These are phyloP conservation scores for Lachnellula hyalina DNA, from an alignment of 2,329 filamentous ascomycete species.

Conservation along the genomic window DNA sequence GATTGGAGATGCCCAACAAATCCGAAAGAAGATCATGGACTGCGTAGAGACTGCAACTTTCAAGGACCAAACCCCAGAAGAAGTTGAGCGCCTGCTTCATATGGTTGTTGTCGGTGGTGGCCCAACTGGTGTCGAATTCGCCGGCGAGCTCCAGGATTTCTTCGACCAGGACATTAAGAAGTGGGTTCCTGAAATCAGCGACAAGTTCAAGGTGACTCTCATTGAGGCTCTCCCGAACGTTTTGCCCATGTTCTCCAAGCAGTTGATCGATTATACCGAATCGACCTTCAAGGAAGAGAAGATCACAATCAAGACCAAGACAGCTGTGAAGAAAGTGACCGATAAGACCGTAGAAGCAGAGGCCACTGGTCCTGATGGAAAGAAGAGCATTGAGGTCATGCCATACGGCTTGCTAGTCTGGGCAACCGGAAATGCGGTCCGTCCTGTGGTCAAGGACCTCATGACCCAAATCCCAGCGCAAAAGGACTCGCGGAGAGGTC, in stretches of 20 bases:
- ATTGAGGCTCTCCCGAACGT: conserved; percentile 97
- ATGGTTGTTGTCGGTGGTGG: conserved; percentile 96
- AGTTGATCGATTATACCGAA: conserved; percentile 98
- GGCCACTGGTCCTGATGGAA: conserved; percentile 72
- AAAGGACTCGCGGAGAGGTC: conserved; percentile 87
- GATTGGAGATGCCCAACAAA: conserved; percentile 90
- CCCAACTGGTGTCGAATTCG: conserved; percentile 96
- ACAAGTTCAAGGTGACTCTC: conserved; percentile 94
- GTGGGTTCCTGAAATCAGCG: conserved; percentile 91
- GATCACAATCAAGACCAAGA: conserved; percentile 96
- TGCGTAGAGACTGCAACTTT: conserved; percentile 97
- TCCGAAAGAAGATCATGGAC: conserved; percentile 99
- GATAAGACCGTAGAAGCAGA: conserved; percentile 91
- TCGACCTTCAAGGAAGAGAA: conserved; percentile 98
- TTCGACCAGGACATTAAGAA: conserved; percentile 98
- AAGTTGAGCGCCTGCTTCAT: conserved; percentile 90
- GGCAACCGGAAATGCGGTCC: conserved; percentile 95
- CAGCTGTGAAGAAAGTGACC: conserved; percentile 96
- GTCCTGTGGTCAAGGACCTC: conserved; percentile 83
- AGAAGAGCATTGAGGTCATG: conserved; percentile 74
- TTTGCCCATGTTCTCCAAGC: conserved; percentile 97
- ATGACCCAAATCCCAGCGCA: conserved; percentile 90
- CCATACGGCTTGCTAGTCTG: conserved; percentile 96
- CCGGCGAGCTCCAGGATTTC: conserved; percentile 96
- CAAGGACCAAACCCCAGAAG: conserved; percentile 86